Evolutionary conservation across 805 yeast genomes (phyloP).

Genomic region (Teunomyces funiuensis): DNA sequence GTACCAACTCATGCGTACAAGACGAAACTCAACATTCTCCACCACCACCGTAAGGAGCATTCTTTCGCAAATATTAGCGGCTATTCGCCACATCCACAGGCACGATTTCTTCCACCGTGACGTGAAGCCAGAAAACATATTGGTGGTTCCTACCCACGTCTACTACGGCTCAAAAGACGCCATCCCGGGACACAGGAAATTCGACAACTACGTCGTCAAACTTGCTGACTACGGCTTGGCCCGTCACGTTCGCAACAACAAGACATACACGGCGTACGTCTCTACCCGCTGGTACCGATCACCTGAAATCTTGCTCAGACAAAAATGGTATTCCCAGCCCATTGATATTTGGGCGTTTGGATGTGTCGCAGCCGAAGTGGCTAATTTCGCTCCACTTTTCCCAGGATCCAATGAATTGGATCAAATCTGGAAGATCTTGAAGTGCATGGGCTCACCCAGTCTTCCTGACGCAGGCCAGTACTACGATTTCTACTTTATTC

Average conservation of each 20-base stretch:
- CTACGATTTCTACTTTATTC: conserved; percentile 23
- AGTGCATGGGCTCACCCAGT: conserved; percentile 73
- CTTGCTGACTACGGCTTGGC: conserved; percentile 82
- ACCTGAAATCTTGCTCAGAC: conserved; percentile 74
- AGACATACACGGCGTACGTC: conserved; percentile 70
- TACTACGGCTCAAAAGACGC: conserved; percentile 47
- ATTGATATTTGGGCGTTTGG: conserved; percentile 89
- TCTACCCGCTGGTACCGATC: conserved; percentile 87
- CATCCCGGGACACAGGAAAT: conserved; percentile 40
- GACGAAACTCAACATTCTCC: conserved; percentile 55
- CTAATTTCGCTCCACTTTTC: conserved; percentile 73
- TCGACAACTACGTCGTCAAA: conserved; percentile 60
- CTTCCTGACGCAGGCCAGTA: conserved; percentile 19
- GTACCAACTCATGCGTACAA: conserved; percentile 68
- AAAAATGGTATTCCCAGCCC: conserved; percentile 61
- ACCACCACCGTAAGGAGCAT: conserved; percentile 62
- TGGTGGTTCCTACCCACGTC: conserved; percentile 58
- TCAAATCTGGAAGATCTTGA: conserved; percentile 68
- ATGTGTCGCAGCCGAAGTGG: conserved; percentile 70
- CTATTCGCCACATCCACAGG: conserved; percentile 77
- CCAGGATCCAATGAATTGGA: conserved; percentile 82
- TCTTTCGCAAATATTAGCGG: conserved; percentile 68
- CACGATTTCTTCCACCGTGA: conserved; percentile 80
- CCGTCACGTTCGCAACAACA: conserved; percentile 52
- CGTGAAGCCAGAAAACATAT: conserved; percentile 89